Conservation (phyloP, 345 rosid species). For the Aethionema arabicum region DNA sequence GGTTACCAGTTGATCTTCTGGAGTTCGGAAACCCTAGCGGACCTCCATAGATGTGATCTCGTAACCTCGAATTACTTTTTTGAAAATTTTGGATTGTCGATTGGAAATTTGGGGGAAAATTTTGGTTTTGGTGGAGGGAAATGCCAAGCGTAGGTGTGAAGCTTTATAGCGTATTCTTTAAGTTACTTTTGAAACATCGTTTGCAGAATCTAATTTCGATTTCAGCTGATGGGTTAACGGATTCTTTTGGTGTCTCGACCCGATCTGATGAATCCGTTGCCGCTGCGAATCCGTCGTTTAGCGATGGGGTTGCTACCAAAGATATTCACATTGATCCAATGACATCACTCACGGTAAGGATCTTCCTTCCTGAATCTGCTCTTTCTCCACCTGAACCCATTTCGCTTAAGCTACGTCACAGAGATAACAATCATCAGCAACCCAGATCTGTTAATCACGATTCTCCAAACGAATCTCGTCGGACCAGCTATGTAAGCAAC, state of each 20-base stretch:
- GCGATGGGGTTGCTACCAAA: slow-evolving; percentile 66
- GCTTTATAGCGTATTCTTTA: slow-evolving; percentile 63
- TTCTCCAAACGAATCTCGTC: slow-evolving; percentile 28
- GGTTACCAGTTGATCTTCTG: neutral
- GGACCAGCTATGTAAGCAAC: slow-evolving; percentile 31
- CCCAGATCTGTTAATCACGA: slow-evolving; percentile 28
- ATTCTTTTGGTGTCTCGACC: slow-evolving; percentile 53
- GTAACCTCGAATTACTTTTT: slow-evolving; percentile 7
- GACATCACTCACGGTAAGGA: slow-evolving; percentile 60
- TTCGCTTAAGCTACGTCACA: slow-evolving; percentile 14
- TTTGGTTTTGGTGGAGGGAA: slow-evolving; percentile 15
- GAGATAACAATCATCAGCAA: slow-evolving; percentile 11
- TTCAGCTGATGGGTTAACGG: slow-evolving; percentile 28
- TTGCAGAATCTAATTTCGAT: slow-evolving; percentile 45
- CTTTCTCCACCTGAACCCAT: slow-evolving; percentile 31
- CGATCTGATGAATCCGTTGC: slow-evolving; percentile 55
- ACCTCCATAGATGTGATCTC: slow-evolving; percentile 29
- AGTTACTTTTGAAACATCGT: slow-evolving; percentile 52
- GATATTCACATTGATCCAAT: slow-evolving; percentile 69
- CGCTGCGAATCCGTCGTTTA: slow-evolving; percentile 54
- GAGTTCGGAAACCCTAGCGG: neutral
- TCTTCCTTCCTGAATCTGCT: slow-evolving; percentile 67
- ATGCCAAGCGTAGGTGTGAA: slow-evolving; percentile 65
- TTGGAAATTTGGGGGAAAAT: neutral
- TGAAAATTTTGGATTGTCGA: neutral